Evolutionary conservation across 306 rosid species (phyloP).

Genomic region (Lablab purpureus): DNA sequence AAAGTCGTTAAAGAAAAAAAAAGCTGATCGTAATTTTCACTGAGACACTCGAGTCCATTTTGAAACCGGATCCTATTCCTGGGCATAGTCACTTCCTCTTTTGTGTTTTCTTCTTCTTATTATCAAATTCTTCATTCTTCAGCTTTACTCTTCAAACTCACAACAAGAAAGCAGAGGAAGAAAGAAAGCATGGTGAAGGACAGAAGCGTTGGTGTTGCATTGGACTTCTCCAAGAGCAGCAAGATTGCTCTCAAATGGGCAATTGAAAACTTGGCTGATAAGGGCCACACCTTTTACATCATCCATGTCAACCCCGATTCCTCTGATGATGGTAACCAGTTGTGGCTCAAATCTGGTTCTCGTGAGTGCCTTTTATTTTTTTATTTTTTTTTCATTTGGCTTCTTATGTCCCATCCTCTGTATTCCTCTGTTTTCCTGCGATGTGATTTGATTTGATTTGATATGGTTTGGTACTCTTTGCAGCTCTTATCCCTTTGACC

Average conservation of each 20-base stretch:
- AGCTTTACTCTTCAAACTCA: background rate
- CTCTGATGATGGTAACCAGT: slow-evolving; percentile 51
- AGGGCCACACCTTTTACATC: slow-evolving; percentile 78
- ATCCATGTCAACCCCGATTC: slow-evolving; percentile 63
- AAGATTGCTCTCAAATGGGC: slow-evolving; percentile 91
- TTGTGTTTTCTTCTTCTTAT: background rate
- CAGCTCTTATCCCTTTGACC: slow-evolving; percentile 80
- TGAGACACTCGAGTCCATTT: too few species aligned
- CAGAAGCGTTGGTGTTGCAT: slow-evolving; percentile 79
- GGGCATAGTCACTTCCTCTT: background rate
- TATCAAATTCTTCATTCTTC: background rate
- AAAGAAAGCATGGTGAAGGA: slow-evolving; percentile 70
- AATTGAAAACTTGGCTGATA: slow-evolving; percentile 74
- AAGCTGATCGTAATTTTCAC: too few species aligned
- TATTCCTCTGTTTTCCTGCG: background rate
- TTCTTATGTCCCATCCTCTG: background rate
- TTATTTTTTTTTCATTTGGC: background rate
- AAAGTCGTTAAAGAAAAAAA: too few species aligned
- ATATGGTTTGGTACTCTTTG: slow-evolving; percentile 25
- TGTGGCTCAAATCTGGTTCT: slow-evolving; percentile 71
- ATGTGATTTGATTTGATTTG: slow-evolving; percentile 2
- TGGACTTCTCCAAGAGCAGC: slow-evolving; percentile 86
- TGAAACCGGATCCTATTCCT: background rate
- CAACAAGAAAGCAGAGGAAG: background rate
- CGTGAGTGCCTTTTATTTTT: slow-evolving; percentile 56